Evolutionary conservation across 2,329 filamentous ascomycete species (phyloP).

Genomic region (Monosporascus ibericus): DNA sequence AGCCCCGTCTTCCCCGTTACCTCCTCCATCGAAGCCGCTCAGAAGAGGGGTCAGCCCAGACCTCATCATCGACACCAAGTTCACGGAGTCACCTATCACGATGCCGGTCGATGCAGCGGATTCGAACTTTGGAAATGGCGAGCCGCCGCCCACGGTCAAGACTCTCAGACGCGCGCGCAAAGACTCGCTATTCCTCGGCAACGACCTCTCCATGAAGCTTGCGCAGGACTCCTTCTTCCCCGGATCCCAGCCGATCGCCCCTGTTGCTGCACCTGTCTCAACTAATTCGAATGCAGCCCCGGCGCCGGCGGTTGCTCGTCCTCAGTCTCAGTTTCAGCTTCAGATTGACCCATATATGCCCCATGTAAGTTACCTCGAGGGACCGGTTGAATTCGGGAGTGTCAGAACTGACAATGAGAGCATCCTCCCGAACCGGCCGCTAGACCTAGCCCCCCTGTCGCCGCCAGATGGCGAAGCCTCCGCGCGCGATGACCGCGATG

Average conservation of each 20-base stretch:
- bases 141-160: background rate
- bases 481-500: slow-evolving; percentile 3
- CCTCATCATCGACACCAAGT: background rate
- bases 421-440: background rate
- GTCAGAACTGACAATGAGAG: background rate
- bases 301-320: background rate
- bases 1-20: no score
- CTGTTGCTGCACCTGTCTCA: no score
- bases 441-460: background rate
- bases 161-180: background rate
- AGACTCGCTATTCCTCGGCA: slow-evolving; percentile 13
- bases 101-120: background rate
- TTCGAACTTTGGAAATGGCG: background rate
- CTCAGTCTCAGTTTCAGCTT: background rate
- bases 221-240: slow-evolving; percentile 13
- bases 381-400: background rate
- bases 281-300: background rate
- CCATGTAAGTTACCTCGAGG: background rate
- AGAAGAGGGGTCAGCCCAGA: background rate
- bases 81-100: background rate
- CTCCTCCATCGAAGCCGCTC: background rate
- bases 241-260: background rate
- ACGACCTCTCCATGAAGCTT: background rate
- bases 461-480: background rate
- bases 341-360: background rate